Evolutionary conservation across 2,329 filamentous ascomycete genomes (phyloP).

Genomic region (Neonectria magnoliae): DNA sequence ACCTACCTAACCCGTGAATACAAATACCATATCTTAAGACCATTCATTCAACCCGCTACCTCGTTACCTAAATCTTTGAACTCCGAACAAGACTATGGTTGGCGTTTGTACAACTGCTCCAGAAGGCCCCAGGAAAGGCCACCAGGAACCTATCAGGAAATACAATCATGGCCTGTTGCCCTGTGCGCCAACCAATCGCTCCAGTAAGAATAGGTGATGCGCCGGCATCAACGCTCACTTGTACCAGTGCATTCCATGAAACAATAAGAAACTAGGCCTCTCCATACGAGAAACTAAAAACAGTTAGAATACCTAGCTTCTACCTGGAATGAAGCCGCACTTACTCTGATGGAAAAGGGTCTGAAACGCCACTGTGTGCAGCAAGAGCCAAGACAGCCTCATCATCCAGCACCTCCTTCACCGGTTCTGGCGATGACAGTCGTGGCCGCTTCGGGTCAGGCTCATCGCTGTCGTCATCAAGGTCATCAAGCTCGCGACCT

Average conservation of each 20-base stretch:
- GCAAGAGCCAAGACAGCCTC: constrained; percentile 60
- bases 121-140: not conserved
- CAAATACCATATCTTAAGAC: not conserved
- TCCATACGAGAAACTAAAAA: constrained; percentile 52
- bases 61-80: constrained; percentile 13
- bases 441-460: constrained; percentile 54
- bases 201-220: constrained; percentile 5
- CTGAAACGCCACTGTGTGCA: constrained; percentile 52
- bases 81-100: constrained; percentile 15
- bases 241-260: not conserved
- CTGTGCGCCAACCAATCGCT: not conserved
- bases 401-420: constrained; percentile 55
- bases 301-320: constrained; percentile 15
- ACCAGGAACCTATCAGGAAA: not conserved
- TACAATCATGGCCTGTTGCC: not conserved
- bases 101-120: not conserved
- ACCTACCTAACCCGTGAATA: constrained; percentile 9
- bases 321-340: constrained; percentile 24
- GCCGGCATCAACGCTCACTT: not conserved
- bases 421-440: constrained; percentile 44
- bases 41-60: constrained; percentile 1
- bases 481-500: constrained; percentile 15
- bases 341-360: constrained; percentile 57
- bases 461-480: constrained; percentile 45
- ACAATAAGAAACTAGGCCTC: constrained; percentile 48